Conservation (phyloP, 352 stramenopile species). For the Pythium guiyangense region DNA sequence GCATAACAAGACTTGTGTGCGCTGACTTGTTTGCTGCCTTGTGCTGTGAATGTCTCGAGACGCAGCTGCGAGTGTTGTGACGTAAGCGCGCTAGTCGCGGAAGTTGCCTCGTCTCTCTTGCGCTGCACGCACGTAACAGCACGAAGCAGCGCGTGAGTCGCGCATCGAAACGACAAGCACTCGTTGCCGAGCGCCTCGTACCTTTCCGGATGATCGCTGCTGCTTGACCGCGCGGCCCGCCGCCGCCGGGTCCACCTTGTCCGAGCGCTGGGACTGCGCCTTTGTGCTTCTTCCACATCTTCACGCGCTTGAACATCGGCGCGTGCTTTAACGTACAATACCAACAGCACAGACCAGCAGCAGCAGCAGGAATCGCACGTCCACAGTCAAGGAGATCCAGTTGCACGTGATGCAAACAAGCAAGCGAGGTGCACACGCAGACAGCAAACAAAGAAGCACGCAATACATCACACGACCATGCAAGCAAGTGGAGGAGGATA, state of each 20-base stretch:
- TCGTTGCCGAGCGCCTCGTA: slow-evolving; percentile 7
- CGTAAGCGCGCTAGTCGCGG: slow-evolving; percentile 11
- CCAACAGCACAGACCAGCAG: slow-evolving; percentile 15
- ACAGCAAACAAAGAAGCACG: slow-evolving; percentile 1
- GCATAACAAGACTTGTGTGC: too few relatives aligned
- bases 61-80: neutral
- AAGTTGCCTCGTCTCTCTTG: slow-evolving; percentile 53
- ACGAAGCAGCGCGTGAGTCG: neutral
- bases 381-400: slow-evolving; percentile 20
- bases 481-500: slow-evolving; percentile 48
- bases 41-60: neutral
- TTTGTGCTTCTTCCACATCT: slow-evolving; percentile 88
- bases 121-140: slow-evolving; percentile 17
- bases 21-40: too few relatives aligned
- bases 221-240: slow-evolving; percentile 60
- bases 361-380: neutral
- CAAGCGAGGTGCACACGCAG: neutral
- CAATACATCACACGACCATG: neutral
- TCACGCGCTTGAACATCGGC: slow-evolving; percentile 86
- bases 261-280: slow-evolving; percentile 66
- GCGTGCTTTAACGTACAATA: slow-evolving; percentile 77
- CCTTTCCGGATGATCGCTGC: slow-evolving; percentile 81
- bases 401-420: slow-evolving; percentile 21
- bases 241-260: slow-evolving; percentile 54
- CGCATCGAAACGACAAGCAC: neutral